A percentile compares a stretch with the other conserved stretches of the same genome.
These are phyloP conservation scores for Clavariopsis aquatica DNA, from an alignment of 495 filamentous ascomycete species.

Conservation along the genomic window DNA sequence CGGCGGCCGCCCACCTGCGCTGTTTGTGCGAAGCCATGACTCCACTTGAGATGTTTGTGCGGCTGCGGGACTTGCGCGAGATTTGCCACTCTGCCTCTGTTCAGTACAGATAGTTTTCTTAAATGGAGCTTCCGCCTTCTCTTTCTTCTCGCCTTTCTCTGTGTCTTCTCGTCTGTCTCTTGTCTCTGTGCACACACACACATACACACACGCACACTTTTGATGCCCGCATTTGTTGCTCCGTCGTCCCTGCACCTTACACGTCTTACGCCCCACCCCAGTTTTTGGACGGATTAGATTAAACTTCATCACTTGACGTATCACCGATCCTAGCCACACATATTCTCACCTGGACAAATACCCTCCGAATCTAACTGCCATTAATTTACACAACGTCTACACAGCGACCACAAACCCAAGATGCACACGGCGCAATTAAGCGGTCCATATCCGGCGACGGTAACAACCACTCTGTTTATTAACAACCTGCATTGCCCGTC, in stretches of 20 bases:
- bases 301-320: constrained; percentile 16
- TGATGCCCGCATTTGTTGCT: background rate
- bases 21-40: constrained; percentile 13
- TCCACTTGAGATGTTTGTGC: constrained; percentile 12
- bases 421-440: constrained; percentile 2
- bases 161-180: no score
- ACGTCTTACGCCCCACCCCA: background rate
- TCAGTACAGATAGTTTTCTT: background rate
- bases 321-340: constrained; percentile 11
- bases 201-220: no score
- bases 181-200: background rate
- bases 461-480: constrained; percentile 42
- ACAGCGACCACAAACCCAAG: background rate
- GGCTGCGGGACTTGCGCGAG: constrained; percentile 16
- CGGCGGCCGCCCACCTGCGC: no score
- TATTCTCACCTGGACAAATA: background rate
- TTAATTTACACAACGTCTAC: background rate
- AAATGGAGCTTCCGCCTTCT: background rate
- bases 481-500: constrained; percentile 64
- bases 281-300: constrained; percentile 21
- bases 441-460: constrained; percentile 9
- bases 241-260: constrained; percentile 2
- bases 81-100: background rate
- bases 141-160: background rate
- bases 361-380: background rate